Percentiles rank a stretch among this genome's conserved stretches.
Conservation (phyloP, 2,329 filamentous ascomycete species). For the Fusarium sterilihyphosum region DNA sequence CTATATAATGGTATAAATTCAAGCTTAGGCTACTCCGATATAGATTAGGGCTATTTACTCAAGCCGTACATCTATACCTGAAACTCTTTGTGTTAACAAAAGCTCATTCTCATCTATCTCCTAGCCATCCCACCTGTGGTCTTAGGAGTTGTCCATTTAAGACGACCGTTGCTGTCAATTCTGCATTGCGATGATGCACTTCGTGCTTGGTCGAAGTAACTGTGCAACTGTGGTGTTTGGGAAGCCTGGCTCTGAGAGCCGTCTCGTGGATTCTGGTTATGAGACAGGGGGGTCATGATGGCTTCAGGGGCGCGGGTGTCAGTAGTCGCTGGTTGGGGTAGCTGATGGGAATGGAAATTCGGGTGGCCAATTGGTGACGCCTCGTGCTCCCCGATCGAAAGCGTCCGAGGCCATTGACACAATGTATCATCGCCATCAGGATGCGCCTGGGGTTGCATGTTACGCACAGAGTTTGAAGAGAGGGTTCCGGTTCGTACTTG, state of each 20-base stretch:
- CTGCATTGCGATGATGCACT: background rate
- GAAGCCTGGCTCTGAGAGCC: background rate
- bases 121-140: background rate
- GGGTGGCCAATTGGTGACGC: accelerated
- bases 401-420: background rate
- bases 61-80: accelerated
- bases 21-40: too few relatives aligned
- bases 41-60: too few relatives aligned
- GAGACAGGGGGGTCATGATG: background rate
- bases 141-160: background rate
- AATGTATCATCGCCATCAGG: accelerated
- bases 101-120: background rate
- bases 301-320: background rate
- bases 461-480: too few relatives aligned
- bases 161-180: background rate
- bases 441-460: background rate
- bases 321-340: too few relatives aligned
- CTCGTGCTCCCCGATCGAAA: too few relatives aligned
- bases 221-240: accelerated
- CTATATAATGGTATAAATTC: accelerated
- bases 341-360: background rate
- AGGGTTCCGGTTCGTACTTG: background rate
- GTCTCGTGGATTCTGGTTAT: background rate
- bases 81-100: background rate
- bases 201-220: background rate